Conservation (phyloP, 192 early-diverging fungal species). For the Thoreauomyces humboldtii region DNA sequence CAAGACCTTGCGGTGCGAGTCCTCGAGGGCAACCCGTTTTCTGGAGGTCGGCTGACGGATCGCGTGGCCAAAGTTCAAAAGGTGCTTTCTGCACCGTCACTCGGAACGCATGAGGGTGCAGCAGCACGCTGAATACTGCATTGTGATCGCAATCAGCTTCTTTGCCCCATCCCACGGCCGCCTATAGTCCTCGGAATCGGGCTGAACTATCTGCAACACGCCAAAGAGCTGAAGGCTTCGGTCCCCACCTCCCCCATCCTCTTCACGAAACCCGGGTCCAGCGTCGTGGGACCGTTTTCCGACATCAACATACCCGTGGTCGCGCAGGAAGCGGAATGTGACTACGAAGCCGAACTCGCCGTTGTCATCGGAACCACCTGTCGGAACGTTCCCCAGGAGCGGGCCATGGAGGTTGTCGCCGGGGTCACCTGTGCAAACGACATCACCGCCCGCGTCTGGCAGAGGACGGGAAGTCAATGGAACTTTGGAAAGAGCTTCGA, state of each 20-base stretch:
- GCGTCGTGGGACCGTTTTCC: slow-evolving; percentile 42
- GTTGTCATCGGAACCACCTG: slow-evolving; percentile 55
- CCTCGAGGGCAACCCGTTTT: slow-evolving; percentile 49
- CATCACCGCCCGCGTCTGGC: slow-evolving; percentile 60
- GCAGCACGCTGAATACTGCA: slow-evolving; percentile 28
- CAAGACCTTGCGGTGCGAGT: slow-evolving; percentile 35
- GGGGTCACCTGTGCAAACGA: slow-evolving; percentile 63
- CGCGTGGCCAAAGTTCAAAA: slow-evolving; percentile 36
- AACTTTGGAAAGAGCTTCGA: slow-evolving; percentile 64
- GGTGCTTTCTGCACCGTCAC: background rate
- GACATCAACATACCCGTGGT: slow-evolving; percentile 47
- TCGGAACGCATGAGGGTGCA: background rate
- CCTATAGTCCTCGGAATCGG: slow-evolving; percentile 45
- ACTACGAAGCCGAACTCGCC: slow-evolving; percentile 64
- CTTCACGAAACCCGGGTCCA: slow-evolving; percentile 53
- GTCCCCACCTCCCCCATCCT: slow-evolving; percentile 53
- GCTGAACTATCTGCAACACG: slow-evolving; percentile 59
- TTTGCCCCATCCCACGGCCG: background rate
- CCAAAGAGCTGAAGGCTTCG: slow-evolving; percentile 49
- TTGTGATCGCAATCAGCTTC: background rate
- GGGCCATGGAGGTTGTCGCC: slow-evolving; percentile 53
- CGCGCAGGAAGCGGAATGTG: slow-evolving; percentile 50
- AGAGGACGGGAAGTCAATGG: slow-evolving; percentile 55
- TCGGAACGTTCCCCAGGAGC: slow-evolving; percentile 45
- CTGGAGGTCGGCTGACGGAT: slow-evolving; percentile 31